phyloP scores from a whole-genome alignment of 1,139 yeast species.

The Taphrina flavorubra region DNA sequence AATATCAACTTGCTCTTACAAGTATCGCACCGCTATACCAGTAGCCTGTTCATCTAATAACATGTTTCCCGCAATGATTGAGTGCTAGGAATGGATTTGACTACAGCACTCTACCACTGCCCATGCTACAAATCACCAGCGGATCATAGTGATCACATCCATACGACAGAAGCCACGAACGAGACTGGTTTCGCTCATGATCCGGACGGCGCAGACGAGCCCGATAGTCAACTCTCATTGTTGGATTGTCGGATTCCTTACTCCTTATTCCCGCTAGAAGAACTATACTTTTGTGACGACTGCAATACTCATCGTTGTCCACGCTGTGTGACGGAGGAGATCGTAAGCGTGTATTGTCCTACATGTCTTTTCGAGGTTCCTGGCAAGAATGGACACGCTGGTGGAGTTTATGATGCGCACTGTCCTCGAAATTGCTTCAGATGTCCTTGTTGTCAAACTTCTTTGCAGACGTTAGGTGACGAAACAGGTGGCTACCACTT shows the following conservation, averaged over 20 bases:
- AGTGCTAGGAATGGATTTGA: neutral
- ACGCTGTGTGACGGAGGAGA: conserved; percentile 47
- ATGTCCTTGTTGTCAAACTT: conserved; percentile 45
- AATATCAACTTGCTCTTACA: too few species aligned
- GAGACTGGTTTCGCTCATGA: neutral
- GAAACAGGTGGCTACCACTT: conserved; percentile 28
- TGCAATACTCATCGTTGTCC: conserved; percentile 46
- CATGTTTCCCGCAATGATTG: neutral
- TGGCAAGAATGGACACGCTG: neutral
- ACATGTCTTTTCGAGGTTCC: conserved; percentile 46
- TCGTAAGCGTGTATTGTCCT: conserved; percentile 46
- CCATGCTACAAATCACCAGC: conserved; percentile 35
- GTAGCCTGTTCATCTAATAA: too few species aligned
- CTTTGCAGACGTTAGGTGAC: conserved; percentile 38
- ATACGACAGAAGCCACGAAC: neutral
- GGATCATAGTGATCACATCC: conserved; percentile 2
- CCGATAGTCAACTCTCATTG: conserved; percentile 10
- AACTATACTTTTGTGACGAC: conserved; percentile 46
- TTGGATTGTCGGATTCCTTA: conserved; percentile 30
- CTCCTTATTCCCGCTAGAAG: conserved; percentile 45
- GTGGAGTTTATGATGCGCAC: conserved; percentile 14
- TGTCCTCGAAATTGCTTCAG: conserved; percentile 46
- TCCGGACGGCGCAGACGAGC: neutral
- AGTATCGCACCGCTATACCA: too few species aligned
- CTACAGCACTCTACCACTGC: conserved; percentile 17